Percentiles rank a stretch among this genome's conserved stretches.
phyloP scores from a whole-genome alignment of 805 yeast genomes.

The Yamadazyma akitaensis region DNA sequence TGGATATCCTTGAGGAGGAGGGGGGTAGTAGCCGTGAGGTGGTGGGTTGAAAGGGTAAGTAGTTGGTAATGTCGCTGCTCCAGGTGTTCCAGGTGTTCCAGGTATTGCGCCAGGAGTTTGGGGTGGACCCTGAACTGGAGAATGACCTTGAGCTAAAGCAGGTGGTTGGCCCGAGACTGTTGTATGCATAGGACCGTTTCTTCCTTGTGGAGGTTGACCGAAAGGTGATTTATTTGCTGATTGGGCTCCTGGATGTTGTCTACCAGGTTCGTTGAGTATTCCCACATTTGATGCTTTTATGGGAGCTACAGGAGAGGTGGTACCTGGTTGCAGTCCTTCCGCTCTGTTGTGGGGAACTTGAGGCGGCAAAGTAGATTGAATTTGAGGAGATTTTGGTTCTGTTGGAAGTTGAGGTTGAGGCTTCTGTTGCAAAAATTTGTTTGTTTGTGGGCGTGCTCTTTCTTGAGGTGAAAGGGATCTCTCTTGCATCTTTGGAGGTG shows the following conservation, averaged over 20 bases:
- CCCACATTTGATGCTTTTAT: background rate
- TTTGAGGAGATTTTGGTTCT: too few species aligned
- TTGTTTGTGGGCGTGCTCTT: background rate
- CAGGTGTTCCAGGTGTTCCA: background rate
- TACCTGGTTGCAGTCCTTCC: too few species aligned
- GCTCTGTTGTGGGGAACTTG: too few species aligned
- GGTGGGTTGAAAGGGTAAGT: background rate
- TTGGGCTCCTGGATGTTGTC: background rate
- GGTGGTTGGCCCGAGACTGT: background rate
- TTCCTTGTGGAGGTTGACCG: background rate
- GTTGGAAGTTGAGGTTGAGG: background rate
- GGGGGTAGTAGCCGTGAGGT: background rate
- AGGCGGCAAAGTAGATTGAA: too few species aligned
- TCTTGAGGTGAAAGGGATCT: background rate
- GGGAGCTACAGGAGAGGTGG: background rate
- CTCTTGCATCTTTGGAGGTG: background rate
- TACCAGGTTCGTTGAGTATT: background rate
- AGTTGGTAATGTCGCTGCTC: background rate
- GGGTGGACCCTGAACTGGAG: background rate
- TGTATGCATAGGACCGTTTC: background rate
- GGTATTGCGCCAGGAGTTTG: background rate
- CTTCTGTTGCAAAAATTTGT: background rate
- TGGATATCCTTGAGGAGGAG: slow-evolving; percentile 3
- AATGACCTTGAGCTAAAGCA: background rate
- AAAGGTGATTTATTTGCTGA: background rate